These are phyloP conservation scores for Colletotrichum sojae DNA, from an alignment of 2,329 filamentous ascomycete species.

Conservation along the genomic window DNA sequence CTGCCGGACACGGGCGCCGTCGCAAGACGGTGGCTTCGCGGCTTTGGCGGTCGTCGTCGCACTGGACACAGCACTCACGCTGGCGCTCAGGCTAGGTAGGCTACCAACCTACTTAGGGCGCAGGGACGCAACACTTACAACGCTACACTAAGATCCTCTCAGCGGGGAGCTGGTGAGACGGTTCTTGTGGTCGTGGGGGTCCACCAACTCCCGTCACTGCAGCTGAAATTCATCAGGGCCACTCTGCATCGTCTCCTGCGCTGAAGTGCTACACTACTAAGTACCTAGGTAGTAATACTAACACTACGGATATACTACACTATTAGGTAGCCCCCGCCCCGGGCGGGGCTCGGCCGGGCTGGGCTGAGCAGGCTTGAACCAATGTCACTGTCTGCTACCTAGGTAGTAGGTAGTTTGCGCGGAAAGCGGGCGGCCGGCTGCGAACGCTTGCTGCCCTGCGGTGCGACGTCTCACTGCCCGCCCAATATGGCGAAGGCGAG, in stretches of 20 bases:
- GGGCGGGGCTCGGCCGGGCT: not conserved
- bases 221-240: constrained; percentile 26
- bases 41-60: constrained; percentile 21
- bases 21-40: constrained; percentile 25
- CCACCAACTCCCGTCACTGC: constrained; percentile 18
- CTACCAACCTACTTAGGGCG: too few species aligned
- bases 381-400: constrained; percentile 12
- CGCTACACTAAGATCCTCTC: not conserved
- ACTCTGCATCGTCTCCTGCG: not conserved
- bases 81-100: constrained; percentile 14
- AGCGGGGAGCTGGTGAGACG: constrained; percentile 26
- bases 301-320: too few species aligned
- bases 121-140: too few species aligned
- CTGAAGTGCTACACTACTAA: constrained; percentile 8
- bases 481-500: constrained; percentile 2
- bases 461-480: constrained; percentile 26
- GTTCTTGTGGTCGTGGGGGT: constrained; percentile 17
- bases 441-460: constrained; percentile 18
- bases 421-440: constrained; percentile 31
- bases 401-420: not conserved
- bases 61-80: not conserved
- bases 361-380: constrained; percentile 19
- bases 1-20: constrained; percentile 35
- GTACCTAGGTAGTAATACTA: not conserved
- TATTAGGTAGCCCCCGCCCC: too few species aligned